Percentiles rank a stretch among this genome's conserved stretches.
These are phyloP conservation scores for Fusarium bulbicola DNA, from an alignment of 2,329 filamentous ascomycete genomes.

Conservation along the genomic window DNA sequence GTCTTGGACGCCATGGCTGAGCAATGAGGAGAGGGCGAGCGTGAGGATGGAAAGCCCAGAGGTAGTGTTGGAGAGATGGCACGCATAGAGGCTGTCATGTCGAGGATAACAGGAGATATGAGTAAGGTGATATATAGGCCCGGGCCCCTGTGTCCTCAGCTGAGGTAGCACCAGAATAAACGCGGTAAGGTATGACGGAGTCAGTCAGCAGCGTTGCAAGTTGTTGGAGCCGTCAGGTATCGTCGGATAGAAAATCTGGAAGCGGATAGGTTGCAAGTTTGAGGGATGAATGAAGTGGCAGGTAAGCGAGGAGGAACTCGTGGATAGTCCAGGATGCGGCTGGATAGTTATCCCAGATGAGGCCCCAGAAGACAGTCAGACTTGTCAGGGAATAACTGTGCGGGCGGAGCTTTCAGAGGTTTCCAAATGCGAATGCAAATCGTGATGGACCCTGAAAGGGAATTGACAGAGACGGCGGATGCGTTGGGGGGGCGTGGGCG, in stretches of 20 bases:
- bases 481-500: conserved; percentile 13
- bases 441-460: conserved; percentile 29
- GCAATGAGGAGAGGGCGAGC: conserved; percentile 5
- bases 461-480: conserved; percentile 4
- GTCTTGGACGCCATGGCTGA: conserved; percentile 30
- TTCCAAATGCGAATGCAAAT: conserved; percentile 19
- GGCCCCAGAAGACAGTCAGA: not conserved
- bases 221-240: conserved; percentile 18
- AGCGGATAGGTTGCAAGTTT: conserved; percentile 1
- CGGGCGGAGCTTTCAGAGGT: conserved; percentile 1
- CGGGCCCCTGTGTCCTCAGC: not conserved
- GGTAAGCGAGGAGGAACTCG: conserved; percentile 11
- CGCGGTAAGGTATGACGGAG: conserved; percentile 17
- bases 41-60: conserved; percentile 3
- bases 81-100: conserved; percentile 30
- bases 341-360: conserved; percentile 24
- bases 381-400: conserved; percentile 3
- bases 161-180: conserved; percentile 1
- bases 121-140: conserved; percentile 21
- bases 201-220: not conserved
- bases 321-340: conserved; percentile 13
- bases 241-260: conserved; percentile 2
- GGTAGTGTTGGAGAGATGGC: conserved; percentile 24
- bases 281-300: conserved; percentile 9
- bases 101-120: not conserved